Evolutionary conservation across 2,329 filamentous ascomycete species (phyloP).

Genomic region (Aschersonia sp.): DNA sequence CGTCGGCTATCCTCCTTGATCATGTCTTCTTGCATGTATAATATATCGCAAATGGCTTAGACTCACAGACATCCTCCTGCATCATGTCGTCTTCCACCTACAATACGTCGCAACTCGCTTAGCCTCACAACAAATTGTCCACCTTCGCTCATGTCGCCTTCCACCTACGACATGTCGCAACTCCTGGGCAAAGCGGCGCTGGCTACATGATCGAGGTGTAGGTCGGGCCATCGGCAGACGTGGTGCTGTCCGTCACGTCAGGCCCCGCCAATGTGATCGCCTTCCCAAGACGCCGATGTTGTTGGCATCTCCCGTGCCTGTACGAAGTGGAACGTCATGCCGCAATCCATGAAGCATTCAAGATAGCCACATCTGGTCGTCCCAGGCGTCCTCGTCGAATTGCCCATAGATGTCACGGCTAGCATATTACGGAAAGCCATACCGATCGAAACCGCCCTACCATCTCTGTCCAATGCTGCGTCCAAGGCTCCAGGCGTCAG

Average conservation of each 20-base stretch:
- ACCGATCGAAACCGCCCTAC: conserved; percentile 58
- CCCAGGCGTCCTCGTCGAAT: conserved; percentile 86
- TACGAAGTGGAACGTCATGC: conserved; percentile 99
- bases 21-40: too few species aligned
- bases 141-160: too few species aligned
- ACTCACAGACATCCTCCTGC: too few species aligned
- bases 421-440: conserved; percentile 73
- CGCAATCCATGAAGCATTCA: conserved; percentile 96
- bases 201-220: conserved; percentile 99
- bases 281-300: conserved; percentile 93
- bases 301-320: conserved; percentile 87
- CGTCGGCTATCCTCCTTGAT: too few species aligned
- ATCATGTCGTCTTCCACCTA: too few species aligned
- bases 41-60: too few species aligned
- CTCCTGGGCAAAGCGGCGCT: conserved; percentile 64
- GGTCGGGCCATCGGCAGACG: conserved; percentile 84
- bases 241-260: conserved; percentile 89
- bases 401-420: conserved; percentile 93
- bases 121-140: too few species aligned
- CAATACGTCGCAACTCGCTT: too few species aligned
- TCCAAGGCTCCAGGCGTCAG: conserved; percentile 61
- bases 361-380: conserved; percentile 88
- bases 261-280: conserved; percentile 94
- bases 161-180: too few species aligned
- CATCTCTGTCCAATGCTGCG: conserved; percentile 73